Evolutionary conservation across 805 yeast genomes (phyloP), one percentile per base, ranked within the genome.

Genomic region (Kockiozyma suomiensis): DNA sequence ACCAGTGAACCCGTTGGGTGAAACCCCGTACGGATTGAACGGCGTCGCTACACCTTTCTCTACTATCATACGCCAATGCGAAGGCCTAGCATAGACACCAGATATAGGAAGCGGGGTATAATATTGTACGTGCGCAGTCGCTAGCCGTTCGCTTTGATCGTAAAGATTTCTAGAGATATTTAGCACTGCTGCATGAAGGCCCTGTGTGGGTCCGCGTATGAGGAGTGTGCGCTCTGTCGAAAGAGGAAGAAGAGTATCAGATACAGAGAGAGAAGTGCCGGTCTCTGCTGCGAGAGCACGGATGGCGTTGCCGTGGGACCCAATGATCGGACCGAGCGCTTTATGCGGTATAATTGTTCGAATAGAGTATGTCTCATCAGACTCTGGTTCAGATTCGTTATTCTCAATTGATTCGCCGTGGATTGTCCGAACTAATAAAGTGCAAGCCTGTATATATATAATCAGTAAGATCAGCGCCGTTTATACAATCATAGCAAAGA

Each of bases 21-120:
- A 23, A 26, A 58, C 63, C 10, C 63, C 65, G 32, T 58, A 58
- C 2, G 65, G 65, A 35, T 61, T 61, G 19, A 48, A 49, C n/a
- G 65, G 65, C n/a, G 65, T 58, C 12, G 51, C 52, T 42, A 61
- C 60, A 25, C 54, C 56, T 35, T 54, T 58, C 30, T 58, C 58
- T 8, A 58, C 58, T 4, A 50, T 28, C 37, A 40, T 30, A 2
- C 41, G 25, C 65, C 62, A 56, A 19, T 58, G 62, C 10, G 33
- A 33, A 4, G 56, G 58, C 10, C 35, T 47, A 15, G 61, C 66
- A 42, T 46, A 62, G 7, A 43, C 50, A 30, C 66, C 66, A 23
- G 19, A 25, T 6, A 62, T 45, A 4, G 66, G 41, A 17, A 56
- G 13, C 7, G 65, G 66, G n/a, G 46, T 47, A 38, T 61, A 62